Evolutionary conservation across 2,329 filamentous ascomycete species (phyloP), one percentile per base, ranked within the genome.

Genomic region (Pezicula carpinea): DNA sequence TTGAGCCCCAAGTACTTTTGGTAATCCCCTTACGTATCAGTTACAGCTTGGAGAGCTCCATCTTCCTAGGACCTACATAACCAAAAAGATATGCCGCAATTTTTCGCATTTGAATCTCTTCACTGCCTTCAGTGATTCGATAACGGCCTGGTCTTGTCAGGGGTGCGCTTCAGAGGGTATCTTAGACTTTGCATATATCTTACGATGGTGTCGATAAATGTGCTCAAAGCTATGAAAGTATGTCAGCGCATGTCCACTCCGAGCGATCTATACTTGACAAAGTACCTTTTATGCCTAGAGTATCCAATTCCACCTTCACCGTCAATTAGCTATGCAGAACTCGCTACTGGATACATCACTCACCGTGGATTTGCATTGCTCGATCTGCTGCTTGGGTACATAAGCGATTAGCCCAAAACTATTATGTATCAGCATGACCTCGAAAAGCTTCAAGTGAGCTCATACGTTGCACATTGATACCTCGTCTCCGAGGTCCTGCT

Each of bases 41-140:
- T 40, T 41, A 59, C 40, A 59, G 38, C 39, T 52, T 56, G 10
- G 53, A 54, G 1, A 59, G 26, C 33, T 60, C 53, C 3, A 38
- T 48, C 40, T 69, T 72, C 52, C 67, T 68, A 44, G 69, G 64
- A 0, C 71, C 73, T 10, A 69, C 68, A 53, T 75, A 79, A 1
- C 75, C 77, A 59, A 82, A 80, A 5, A 60, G 35, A 40, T 59
- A 80, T 8, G 74, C 77, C 0, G 77, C 79, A 8, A 83, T 72
- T 63, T 82, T 82, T n/a, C 79, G 68, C 74, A 83, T 83, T 63
- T 83, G 79, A 43, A 83, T 80, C 66, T 83, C 79, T 59, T 83
- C 80, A 46, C 76, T 79, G 0, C 79, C 80, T 59, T 83, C 80
- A 0, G 80, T 83, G 52, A 83, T 84, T 31, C 80, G 65, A 56